phyloP scores from a whole-genome alignment of 345 rosid genomes.

The Passiflora organensis region DNA sequence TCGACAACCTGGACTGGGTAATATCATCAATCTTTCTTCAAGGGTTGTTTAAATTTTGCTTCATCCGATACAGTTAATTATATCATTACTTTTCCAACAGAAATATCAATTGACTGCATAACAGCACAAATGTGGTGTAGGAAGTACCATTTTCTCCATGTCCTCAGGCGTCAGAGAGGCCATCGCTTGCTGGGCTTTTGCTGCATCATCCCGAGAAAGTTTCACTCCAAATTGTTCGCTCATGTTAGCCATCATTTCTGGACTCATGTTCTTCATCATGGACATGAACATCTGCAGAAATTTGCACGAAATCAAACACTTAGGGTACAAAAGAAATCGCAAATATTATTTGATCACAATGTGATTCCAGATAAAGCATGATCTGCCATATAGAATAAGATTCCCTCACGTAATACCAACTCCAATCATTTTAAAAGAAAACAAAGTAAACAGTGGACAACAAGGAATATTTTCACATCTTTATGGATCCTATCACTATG shows the following conservation, averaged over 20 bases:
- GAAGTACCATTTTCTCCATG: conserved; percentile 83
- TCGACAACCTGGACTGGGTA: no score
- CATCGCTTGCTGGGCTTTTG: conserved; percentile 87
- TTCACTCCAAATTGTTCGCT: conserved; percentile 86
- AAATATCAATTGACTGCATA: no score
- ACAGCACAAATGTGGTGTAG: not conserved
- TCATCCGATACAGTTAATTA: no score
- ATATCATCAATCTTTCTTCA: no score
- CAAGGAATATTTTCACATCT: no score
- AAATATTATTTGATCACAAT: no score
- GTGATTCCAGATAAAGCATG: no score
- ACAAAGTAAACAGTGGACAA: not conserved
- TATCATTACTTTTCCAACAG: no score
- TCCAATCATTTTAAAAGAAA: not conserved
- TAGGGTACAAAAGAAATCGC: not conserved
- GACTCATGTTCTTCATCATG: conserved; percentile 86
- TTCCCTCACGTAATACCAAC: no score
- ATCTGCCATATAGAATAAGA: no score
- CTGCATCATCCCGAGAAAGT: conserved; percentile 81
- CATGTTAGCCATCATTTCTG: conserved; percentile 96
- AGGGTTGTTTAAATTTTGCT: no score
- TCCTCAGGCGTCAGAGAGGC: conserved; percentile 75
- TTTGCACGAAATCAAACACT: conserved; percentile 15
- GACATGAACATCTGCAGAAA: conserved; percentile 67
- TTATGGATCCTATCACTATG: not conserved